These are phyloP conservation scores for Talaromyces proteolyticus DNA, from an alignment of 495 filamentous ascomycete species.

Conservation along the genomic window DNA sequence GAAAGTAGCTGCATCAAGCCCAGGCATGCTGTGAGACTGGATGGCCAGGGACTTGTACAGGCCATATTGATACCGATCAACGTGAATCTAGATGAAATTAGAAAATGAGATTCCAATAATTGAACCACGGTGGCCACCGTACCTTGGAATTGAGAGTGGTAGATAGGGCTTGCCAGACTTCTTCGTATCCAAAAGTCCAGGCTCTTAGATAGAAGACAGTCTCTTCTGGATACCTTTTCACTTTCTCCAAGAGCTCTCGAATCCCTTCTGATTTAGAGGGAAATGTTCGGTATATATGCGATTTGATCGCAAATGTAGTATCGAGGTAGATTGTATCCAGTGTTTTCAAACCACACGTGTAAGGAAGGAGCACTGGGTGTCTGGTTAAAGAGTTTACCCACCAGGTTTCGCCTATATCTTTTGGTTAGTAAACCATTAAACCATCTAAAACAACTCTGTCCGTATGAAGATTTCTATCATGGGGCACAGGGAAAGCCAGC, in stretches of 20 bases:
- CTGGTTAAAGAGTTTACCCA: slow-evolving; percentile 60
- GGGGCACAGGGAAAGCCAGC: too few relatives aligned
- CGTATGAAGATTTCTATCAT: too few relatives aligned
- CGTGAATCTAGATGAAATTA: slow-evolving; percentile 55
- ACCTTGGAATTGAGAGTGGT: slow-evolving; percentile 62
- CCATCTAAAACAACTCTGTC: too few relatives aligned
- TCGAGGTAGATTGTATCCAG: slow-evolving; percentile 84
- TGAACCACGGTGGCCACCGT: slow-evolving; percentile 1
- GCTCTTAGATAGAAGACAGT: slow-evolving; percentile 81
- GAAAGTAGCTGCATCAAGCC: slow-evolving; percentile 53
- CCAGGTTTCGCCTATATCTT: slow-evolving; percentile 54
- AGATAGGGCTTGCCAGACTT: slow-evolving; percentile 83
- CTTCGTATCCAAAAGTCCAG: slow-evolving; percentile 93
- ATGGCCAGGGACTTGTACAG: slow-evolving; percentile 63
- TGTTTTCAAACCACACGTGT: slow-evolving; percentile 55
- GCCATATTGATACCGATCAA: slow-evolving; percentile 72
- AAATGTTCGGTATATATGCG: slow-evolving; percentile 42
- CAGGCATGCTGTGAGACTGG: slow-evolving; percentile 17
- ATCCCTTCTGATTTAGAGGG: slow-evolving; percentile 65
- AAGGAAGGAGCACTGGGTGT: slow-evolving; percentile 72
- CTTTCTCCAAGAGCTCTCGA: slow-evolving; percentile 63
- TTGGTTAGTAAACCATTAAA: neutral
- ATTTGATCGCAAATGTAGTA: slow-evolving; percentile 62
- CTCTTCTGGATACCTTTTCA: slow-evolving; percentile 61
- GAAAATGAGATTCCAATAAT: neutral